Base-by-base conservation (phyloP, 2,329 filamentous ascomycete genomes). In the Chaetomium sp. region DNA sequence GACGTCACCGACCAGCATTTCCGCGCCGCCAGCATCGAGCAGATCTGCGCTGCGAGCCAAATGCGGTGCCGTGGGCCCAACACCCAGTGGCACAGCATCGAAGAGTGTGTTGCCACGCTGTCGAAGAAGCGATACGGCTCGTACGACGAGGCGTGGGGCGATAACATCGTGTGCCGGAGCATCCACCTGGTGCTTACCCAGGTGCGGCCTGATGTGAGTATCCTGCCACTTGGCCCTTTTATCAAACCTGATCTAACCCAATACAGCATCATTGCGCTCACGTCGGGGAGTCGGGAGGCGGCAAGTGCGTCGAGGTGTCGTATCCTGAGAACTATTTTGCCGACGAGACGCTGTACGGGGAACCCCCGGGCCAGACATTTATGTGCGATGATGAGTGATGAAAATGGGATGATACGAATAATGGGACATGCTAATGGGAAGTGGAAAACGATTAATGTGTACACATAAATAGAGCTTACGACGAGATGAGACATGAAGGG, bases 121-220 rank as follows among this genome's bases (percentile, higher is more conserved):
- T 71, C 70, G 10, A 23, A 62, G 45, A 78, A 78, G 70, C 65
- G 70, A 0, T 80, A 77, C 61, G 79, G 78, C 1, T 76, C 69
- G 35, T 81, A 78, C 60, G 77, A 79, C 59, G 75, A 79, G 65
- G 75, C 75, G 0, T 81, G 78, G 77, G 78, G 77, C 10, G 78
- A 81, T 65, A 80, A 79, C 58, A 69, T 81, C 9, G 78, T 78
- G 29, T 81, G 78, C 67, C 71, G 79, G 2, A 74, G 71, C 8
- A 77, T 81, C 49, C 79, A 81, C 67, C 64, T 79, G 29, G 71
- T 80, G 23, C 71, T 81, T 4, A 73, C 73, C 16, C 67, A 69
- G 35, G 65, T 71, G 16, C 69, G 72, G 27, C 73, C 73, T 27
- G 72, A 74, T 60, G 73, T 75, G 63, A 67, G 72, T 70, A 27